Percentiles rank a stretch among this genome's conserved stretches.
Conservation (phyloP, 2,329 filamentous ascomycete species). For the Cladosporium phlei region DNA sequence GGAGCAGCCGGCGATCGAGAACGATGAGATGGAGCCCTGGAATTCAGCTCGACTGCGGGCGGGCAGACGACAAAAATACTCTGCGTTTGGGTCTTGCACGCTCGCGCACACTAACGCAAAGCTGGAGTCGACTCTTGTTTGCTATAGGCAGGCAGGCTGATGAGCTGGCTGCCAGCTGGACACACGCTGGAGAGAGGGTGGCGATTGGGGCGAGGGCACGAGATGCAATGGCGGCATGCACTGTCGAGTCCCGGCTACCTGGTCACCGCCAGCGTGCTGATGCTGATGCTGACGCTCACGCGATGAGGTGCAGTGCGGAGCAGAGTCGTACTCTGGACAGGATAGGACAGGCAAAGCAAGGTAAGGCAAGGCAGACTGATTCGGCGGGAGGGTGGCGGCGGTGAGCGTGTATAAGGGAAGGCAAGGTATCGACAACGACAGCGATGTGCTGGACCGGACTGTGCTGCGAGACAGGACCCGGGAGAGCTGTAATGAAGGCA, state of each 20-base stretch:
- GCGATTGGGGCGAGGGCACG: constrained; percentile 4
- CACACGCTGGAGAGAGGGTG: neutral
- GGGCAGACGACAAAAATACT: neutral
- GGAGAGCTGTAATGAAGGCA: constrained; percentile 8
- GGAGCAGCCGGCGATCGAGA: constrained; percentile 3
- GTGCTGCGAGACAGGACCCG: constrained; percentile 8
- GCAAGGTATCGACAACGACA: too few species aligned
- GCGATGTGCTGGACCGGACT: neutral
- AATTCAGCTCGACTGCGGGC: neutral
- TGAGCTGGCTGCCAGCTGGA: constrained; percentile 6
- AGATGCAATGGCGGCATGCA: constrained; percentile 8
- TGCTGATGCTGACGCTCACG: constrained; percentile 12
- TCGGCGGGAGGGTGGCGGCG: constrained; percentile 4
- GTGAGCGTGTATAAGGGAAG: too few species aligned
- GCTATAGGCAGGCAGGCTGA: neutral
- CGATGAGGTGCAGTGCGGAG: constrained; percentile 8
- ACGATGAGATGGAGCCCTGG: neutral
- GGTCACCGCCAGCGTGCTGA: constrained; percentile 10
- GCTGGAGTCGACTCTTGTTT: constrained; percentile 13
- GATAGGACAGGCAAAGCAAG: constrained; percentile 6
- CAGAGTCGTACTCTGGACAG: constrained; percentile 24
- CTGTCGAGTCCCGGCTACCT: constrained; percentile 14
- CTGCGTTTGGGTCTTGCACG: neutral
- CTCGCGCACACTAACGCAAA: constrained; percentile 3
- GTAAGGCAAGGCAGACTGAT: constrained; percentile 3